Evolutionary conservation across 202 grass and related monocot species (phyloP), one percentile per base, ranked within the genome.

Genomic region (Panicum virgatum): DNA sequence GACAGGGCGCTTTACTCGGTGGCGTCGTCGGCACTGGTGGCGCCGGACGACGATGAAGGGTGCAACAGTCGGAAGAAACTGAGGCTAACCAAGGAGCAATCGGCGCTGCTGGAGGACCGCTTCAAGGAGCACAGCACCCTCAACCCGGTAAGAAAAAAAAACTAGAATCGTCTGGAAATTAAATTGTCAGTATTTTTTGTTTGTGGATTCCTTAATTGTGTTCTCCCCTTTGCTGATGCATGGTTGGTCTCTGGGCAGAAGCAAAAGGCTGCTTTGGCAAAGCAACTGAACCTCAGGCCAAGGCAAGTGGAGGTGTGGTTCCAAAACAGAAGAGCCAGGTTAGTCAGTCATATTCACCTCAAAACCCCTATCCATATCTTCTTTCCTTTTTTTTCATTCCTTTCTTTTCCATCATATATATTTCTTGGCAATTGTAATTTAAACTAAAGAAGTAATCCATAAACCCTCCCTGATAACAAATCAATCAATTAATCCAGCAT

Each of bases 261-360:
- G 84, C 87, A 87, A 19, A 92, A 92, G 87, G 15, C 72, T 68
- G 73, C 81, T 81, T 71, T 92, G n/a, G 90, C 90, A 14, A 85
- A 73, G 61, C 90, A 92, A 75, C 87, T 92, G 5, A 89, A 66
- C 54, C 84, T 92, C 36, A 86, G 90, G 84, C 81, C 90, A 42
- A 87, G 90, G 73, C 90, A 92, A 68, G 90, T 92, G 34, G 90
- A 92, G 62, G 90, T 92, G 19, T 92, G 90, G 90, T 92, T 92
- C 90, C 90, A 92, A n/a, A 92, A 92, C 36, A 77, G 90, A 77
- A 87, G 90, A 87, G 90, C 90, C 61, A 92, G 90, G 89, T 91
- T 63, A 77, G 61, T 73, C 22, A 20, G 68, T 79, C 61, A 36
- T 74, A 74, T 74, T 86, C 75, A 79, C 75, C 83, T 79, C 66